A percentile compares a stretch with the other conserved stretches of the same genome.
These are phyloP conservation scores for Alectoria sarmentosa DNA, from an alignment of 495 filamentous ascomycete genomes.

Conservation along the genomic window DNA sequence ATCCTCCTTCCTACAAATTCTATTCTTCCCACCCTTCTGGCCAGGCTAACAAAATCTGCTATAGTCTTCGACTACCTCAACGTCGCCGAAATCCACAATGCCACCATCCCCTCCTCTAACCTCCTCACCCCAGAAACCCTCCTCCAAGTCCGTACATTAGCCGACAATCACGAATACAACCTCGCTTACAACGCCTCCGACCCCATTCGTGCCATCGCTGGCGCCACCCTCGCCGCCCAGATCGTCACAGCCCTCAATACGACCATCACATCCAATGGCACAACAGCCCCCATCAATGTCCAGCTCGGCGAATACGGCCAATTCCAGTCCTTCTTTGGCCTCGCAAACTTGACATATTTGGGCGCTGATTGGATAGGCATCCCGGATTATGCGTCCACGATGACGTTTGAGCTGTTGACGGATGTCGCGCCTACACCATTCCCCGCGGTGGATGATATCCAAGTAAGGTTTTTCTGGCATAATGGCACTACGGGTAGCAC, in stretches of 20 bases:
- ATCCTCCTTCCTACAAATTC: not conserved
- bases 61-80: conserved; percentile 50
- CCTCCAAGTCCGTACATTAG: conserved; percentile 39
- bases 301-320: conserved; percentile 45
- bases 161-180: conserved; percentile 45
- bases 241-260: conserved; percentile 40
- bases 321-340: conserved; percentile 48
- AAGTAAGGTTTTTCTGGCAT: conserved; percentile 48
- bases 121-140: conserved; percentile 34
- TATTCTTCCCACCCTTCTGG: conserved; percentile 1
- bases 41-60: not conserved
- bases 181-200: conserved; percentile 45
- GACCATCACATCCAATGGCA: conserved; percentile 32
- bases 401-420: conserved; percentile 50
- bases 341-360: conserved; percentile 34
- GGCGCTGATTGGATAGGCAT: conserved; percentile 41
- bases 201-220: conserved; percentile 43
- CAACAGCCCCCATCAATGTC: conserved; percentile 34
- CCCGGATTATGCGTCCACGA: conserved; percentile 46
- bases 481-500: conserved; percentile 41
- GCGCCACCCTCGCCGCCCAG: conserved; percentile 41
- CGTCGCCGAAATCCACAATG: conserved; percentile 48
- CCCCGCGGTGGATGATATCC: conserved; percentile 33
- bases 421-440: conserved; percentile 30
- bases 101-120: conserved; percentile 32